These are phyloP conservation scores for Escallonia rubra DNA, from an alignment of 129 eudicot genomes.

Conservation along the genomic window DNA sequence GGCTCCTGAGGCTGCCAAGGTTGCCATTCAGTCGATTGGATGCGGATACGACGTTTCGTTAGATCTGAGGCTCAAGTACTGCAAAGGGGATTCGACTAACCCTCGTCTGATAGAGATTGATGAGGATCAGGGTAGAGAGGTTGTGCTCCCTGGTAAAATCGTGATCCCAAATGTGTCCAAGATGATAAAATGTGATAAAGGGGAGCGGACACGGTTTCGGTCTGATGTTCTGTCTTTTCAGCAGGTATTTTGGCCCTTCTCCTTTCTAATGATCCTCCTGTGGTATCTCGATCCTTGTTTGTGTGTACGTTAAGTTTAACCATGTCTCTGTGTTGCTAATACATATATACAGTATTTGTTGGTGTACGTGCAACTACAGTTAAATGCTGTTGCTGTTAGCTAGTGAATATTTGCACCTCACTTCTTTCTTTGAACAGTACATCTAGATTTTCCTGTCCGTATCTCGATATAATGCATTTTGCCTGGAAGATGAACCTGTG, in stretches of 20 bases:
- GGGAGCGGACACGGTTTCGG: conserved; percentile 85
- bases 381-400: too few species aligned
- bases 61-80: conserved; percentile 88
- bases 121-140: conserved; percentile 72
- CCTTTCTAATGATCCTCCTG: background rate
- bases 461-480: too few species aligned
- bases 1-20: conserved; percentile 39
- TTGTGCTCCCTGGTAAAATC: conserved; percentile 85
- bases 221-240: conserved; percentile 94
- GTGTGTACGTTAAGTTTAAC: background rate
- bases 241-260: conserved; percentile 44
- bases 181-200: conserved; percentile 85
- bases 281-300: background rate
- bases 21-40: conserved; percentile 47
- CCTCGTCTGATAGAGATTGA: conserved; percentile 65
- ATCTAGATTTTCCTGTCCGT: too few species aligned
- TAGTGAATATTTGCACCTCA: too few species aligned
- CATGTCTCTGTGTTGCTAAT: background rate
- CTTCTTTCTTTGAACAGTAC: too few species aligned
- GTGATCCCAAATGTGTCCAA: conserved; percentile 56
- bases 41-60: conserved; percentile 77
- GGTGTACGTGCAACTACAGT: too few species aligned
- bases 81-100: conserved; percentile 58
- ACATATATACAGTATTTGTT: too few species aligned
- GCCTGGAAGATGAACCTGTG: too few species aligned